Evolutionary conservation across 2,329 filamentous ascomycete genomes (phyloP), one percentile per base, ranked within the genome.

Genomic region (Cladosporium velox): DNA sequence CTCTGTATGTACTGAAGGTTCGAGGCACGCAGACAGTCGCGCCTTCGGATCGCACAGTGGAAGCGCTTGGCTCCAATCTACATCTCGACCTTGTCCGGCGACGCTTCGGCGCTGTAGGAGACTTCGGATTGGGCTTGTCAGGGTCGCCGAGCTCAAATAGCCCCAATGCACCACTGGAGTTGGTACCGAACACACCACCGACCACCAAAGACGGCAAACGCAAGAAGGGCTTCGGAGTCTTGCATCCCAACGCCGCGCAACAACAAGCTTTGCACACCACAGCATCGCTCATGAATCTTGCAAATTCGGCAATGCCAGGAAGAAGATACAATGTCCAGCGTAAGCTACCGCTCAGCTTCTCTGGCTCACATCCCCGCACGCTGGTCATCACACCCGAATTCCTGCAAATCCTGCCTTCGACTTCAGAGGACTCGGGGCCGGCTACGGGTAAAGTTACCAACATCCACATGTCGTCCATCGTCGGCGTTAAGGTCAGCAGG

Each of bases 381-480:
- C 81, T 95, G 51, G 88, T 90, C 57, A 91, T 96, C 70, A 91
- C 94, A 72, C 91, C 91, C 67, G 92, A 96, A 76, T 95, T 93
- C 76, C 87, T 96, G 68, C 91, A 94, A 77, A 92, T 96, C 72
- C 90, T 92, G 85, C 91, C 91, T 2, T 79, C 79, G 6, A 79
- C 81, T 30, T 72, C 72, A 1, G 75, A 75, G 49, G 69, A 73
- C 57, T 41, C 67, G 54, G 70, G 73, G 18, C 70, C 55, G 34
- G 70, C 61, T 49, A 85, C 85, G 11, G 88, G 88, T 44, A 91
- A 90, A 75, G 86, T 87, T 12, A 93, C 91, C 2, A 92, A 91
- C 49, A 90, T 94, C 58, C 91, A 93, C 72, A 93, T 94, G 75
- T 90, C 87, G 73, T 91, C 90, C 65, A 90, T 95, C 6, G 87